Evolutionary conservation across 441 rosid genomes (phyloP), one percentile per base, ranked within the genome.

Genomic region (Mallotus repandus): DNA sequence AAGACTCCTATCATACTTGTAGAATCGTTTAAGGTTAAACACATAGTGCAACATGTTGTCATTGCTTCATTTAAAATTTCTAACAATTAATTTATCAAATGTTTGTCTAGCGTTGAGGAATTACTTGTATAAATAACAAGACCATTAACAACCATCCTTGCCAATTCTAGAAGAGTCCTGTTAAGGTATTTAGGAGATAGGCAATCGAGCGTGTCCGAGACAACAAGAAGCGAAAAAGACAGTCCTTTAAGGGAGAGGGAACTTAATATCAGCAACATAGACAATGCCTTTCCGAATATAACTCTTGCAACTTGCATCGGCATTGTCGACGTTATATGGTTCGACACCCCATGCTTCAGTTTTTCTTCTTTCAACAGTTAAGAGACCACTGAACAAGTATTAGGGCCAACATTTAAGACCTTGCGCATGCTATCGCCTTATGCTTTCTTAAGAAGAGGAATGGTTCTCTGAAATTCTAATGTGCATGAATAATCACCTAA

Each of bases 191-290:
- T 89, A 0, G 91, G 92, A 21, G 94, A 85, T 79, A 88, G 77
- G 77, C 88, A 89, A 84, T 88, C 92, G 64, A 88, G 78, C 6
- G 89, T 87, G 82, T 89, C 92, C 4, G 92, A 88, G 29, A 85
- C 92, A 41, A 88, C 84, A 38, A 88, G 89, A 4, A 88, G 82
- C 56, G 92, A 81, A 71, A 89, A 89, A 59, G 92, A 86, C 52
- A 50, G 87, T 75, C 70, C 80, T 80, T 68, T 88, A 89, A 49
- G 92, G 87, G 22, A 89, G 81, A 77, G 89, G 82, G 76, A 86
- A 89, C 82, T 88, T 89, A 78, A 89, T 85, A 80, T 89, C 94
- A 43, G 91, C 92, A 38, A 85, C 86, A 16, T 89, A 86, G 22
- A 86, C 89, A 53, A 84, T 75, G 80, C 92, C 94, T 84, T 79